A percentile compares a stretch with the other conserved stretches of the same genome.
Conservation (phyloP, 768 basidiomycete species). For the Xerocomellus intermedius region DNA sequence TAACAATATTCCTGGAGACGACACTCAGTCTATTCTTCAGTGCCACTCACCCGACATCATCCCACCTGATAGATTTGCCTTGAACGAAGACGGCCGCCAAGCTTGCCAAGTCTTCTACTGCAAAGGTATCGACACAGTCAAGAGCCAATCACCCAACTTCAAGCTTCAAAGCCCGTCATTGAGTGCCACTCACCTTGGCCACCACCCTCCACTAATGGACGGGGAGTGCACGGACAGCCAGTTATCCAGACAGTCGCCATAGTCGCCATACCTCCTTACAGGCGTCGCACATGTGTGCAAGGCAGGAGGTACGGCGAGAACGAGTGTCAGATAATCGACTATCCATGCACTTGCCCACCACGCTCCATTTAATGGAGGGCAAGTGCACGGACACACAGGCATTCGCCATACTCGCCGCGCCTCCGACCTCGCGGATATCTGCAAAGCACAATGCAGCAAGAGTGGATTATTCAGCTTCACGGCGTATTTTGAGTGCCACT, state of each 20-base stretch:
- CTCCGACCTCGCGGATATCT: not conserved
- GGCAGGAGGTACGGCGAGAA: no score
- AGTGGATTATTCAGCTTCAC: not conserved
- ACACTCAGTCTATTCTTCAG: not conserved
- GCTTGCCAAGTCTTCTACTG: not conserved
- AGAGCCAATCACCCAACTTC: not conserved
- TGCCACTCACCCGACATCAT: slow-evolving; percentile 8
- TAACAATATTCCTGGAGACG: not conserved
- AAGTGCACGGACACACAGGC: no score
- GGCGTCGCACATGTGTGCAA: no score
- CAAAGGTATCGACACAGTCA: not conserved
- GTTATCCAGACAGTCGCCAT: no score
- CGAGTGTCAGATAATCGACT: no score
- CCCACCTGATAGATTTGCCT: not conserved
- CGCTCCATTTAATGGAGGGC: no score
- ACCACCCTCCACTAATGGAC: not conserved
- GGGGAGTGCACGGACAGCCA: not conserved
- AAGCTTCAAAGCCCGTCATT: not conserved
- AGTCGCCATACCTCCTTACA: not conserved
- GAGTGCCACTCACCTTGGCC: not conserved
- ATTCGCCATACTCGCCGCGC: not conserved
- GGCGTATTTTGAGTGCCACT: not conserved
- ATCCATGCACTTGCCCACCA: no score
- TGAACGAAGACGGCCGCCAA: not conserved
- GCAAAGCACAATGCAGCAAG: not conserved